These are phyloP conservation scores for Solanum chilense DNA, from an alignment of 257 asterid genomes.

Conservation along the genomic window DNA sequence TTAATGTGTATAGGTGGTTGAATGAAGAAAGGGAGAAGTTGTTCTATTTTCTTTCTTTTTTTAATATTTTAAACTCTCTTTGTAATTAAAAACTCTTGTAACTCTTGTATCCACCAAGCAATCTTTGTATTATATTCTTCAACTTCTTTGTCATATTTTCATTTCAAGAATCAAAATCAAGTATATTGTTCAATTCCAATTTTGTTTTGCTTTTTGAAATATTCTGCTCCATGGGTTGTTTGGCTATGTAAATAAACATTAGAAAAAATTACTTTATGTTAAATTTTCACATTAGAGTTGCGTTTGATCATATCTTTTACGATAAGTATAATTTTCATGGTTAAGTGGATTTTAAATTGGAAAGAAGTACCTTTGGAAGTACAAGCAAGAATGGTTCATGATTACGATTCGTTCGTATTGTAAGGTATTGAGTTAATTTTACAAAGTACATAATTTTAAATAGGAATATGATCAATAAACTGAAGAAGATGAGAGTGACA, in stretches of 20 bases:
- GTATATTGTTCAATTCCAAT: neutral
- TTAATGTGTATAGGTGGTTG: neutral
- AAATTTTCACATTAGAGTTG: too few relatives aligned
- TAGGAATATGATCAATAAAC: neutral
- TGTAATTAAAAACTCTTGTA: neutral
- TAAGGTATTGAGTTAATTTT: neutral
- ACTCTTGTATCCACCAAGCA: neutral
- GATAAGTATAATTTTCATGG: too few relatives aligned
- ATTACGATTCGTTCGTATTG: neutral
- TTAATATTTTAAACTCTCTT: neutral
- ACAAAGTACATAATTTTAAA: neutral
- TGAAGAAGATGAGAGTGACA: neutral
- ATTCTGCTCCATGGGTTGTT: neutral
- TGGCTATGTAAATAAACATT: neutral
- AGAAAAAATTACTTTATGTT: too few relatives aligned
- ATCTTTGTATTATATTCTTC: neutral
- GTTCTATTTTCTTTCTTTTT: neutral
- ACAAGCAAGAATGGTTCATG: neutral
- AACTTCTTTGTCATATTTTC: neutral
- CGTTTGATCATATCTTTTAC: neutral
- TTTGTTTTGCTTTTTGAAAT: neutral
- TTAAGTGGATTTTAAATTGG: neutral
- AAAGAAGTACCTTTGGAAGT: neutral
- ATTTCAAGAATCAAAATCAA: neutral
- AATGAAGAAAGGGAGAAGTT: neutral